Evolutionary conservation across 1,139 yeast species (phyloP).

Genomic region (Pneumocystis carinii): DNA sequence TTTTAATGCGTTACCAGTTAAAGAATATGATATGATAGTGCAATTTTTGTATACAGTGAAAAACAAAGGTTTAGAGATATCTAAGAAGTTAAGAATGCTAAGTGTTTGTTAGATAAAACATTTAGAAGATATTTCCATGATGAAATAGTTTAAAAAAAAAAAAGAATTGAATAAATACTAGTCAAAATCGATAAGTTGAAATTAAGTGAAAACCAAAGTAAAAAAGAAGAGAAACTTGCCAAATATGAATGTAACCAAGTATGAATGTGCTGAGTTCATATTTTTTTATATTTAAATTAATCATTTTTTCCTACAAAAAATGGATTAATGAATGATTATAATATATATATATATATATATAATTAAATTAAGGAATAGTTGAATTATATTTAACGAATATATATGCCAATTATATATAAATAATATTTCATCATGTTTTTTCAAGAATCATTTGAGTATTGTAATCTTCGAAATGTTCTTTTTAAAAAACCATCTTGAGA

Average conservation of each 20-base stretch:
- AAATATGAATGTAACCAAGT: no score
- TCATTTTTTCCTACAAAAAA: no score
- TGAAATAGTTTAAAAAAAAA: not conserved
- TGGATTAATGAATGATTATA: no score
- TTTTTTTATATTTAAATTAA: no score
- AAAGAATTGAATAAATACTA: not conserved
- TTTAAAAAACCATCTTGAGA: slow-evolving; percentile 1
- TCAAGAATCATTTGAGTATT: not conserved
- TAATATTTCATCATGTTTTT: not conserved
- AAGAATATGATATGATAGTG: not conserved
- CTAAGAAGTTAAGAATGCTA: not conserved
- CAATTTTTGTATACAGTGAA: not conserved
- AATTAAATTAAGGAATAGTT: no score
- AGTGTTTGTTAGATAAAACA: not conserved
- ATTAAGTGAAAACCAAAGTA: not conserved
- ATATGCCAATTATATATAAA: not conserved
- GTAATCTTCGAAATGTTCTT: not conserved
- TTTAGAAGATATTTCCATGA: not conserved
- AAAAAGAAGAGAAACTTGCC: no score
- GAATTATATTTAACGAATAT: no score
- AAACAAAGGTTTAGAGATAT: not conserved
- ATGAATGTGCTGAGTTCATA: no score
- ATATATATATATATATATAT: no score
- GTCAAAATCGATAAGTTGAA: no score
- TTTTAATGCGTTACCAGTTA: not conserved